Evolutionary conservation across 2,329 filamentous ascomycete genomes (phyloP), one percentile per base, ranked within the genome.

Genomic region (Colletotrichum plurivorum): DNA sequence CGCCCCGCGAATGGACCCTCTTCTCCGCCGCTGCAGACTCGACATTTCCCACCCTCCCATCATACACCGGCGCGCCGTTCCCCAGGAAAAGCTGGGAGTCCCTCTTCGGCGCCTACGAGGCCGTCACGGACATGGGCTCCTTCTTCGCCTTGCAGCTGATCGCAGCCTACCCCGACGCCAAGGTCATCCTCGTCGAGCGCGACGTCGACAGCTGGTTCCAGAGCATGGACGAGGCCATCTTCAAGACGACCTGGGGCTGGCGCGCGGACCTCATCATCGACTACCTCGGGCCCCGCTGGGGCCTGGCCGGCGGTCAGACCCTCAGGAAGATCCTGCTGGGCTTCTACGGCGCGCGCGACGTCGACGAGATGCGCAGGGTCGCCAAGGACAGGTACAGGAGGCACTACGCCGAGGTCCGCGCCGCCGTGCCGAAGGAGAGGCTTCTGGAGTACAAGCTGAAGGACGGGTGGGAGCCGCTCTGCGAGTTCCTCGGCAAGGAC

Each of bases 111-210:
- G 48, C 67, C 9, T 77, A 67, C 56, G 78, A 80, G 51, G 79
- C 73, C 0, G 71, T 63, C 2, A 80, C 78, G 0, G 79, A 81
- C 51, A 56, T 78, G 9, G 87, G 89, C 25, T 87, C 89, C 52
- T 88, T 88, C 51, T 93, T 93, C 74, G 88, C 89, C 61, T 87
- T 90, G 77, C 91, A 93, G 77, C 84, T 93, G 70, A 90, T 93
- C 71, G 88, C 90, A 75, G 89, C 90, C 16, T 93, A 93, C 76
- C 91, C 91, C 1, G 89, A 93, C 63, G 91, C 91, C 67, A 93
- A 93, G 79, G 88, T 93, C 62, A 85, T 94, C 56, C 82, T 93
- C 71, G 75, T 78, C 2, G 66, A 75, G 9, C 73, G 60, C n/a
- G 60, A 55, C 25, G 41, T 63, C 36, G 51, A 55, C 39, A n/a